These are phyloP conservation scores for Suillus paluster DNA, from an alignment of 768 basidiomycete species.

Conservation along the genomic window DNA sequence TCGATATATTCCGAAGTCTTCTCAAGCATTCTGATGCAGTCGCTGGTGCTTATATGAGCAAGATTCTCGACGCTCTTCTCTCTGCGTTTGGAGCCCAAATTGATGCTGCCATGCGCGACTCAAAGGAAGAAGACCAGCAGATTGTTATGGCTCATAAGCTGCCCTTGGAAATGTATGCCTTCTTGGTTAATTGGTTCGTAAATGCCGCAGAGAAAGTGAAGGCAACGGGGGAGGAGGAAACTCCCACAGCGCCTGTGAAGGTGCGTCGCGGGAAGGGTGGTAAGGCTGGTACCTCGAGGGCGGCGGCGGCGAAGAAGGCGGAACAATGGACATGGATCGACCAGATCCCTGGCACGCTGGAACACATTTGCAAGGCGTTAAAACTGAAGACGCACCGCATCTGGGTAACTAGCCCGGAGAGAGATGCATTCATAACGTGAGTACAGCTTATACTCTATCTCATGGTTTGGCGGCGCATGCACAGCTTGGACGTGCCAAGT, in stretches of 20 bases:
- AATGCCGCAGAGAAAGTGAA: slow-evolving; percentile 79
- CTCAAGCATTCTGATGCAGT: slow-evolving; percentile 75
- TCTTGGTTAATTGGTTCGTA: slow-evolving; percentile 92
- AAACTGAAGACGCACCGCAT: slow-evolving; percentile 73
- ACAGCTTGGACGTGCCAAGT: neutral
- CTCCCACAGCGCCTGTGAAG: slow-evolving; percentile 50
- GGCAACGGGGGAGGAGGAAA: slow-evolving; percentile 49
- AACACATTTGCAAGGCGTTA: slow-evolving; percentile 74
- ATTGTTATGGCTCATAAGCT: slow-evolving; percentile 63
- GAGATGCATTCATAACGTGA: slow-evolving; percentile 85
- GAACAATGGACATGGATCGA: slow-evolving; percentile 75
- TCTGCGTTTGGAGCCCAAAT: slow-evolving; percentile 77
- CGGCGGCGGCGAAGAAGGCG: slow-evolving; percentile 49
- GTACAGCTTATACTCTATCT: slow-evolving; percentile 29
- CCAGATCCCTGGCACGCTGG: slow-evolving; percentile 73
- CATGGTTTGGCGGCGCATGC: neutral
- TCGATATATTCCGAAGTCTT: slow-evolving; percentile 82
- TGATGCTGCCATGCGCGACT: slow-evolving; percentile 70
- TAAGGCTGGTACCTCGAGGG: slow-evolving; percentile 47
- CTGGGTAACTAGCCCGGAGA: slow-evolving; percentile 87
- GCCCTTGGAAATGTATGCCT: slow-evolving; percentile 90
- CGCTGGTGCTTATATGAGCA: slow-evolving; percentile 71
- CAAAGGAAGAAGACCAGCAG: slow-evolving; percentile 71
- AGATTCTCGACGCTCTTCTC: slow-evolving; percentile 84
- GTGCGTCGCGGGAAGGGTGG: slow-evolving; percentile 63